Evolutionary conservation across 2,329 filamentous ascomycete species (phyloP).

Genomic region (Stagonosporopsis vannaccii): DNA sequence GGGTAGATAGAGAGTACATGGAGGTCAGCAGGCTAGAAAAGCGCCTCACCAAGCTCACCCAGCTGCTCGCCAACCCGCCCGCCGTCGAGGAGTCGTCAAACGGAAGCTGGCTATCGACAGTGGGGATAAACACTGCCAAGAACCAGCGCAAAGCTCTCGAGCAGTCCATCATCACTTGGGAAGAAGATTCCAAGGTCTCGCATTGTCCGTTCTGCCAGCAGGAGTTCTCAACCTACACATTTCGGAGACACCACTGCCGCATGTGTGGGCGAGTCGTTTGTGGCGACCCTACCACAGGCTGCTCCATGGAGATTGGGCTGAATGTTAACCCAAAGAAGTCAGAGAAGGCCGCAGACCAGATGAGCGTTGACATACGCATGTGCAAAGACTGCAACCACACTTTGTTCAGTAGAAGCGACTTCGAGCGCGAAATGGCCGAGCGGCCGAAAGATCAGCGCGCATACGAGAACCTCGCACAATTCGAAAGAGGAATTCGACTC

Average conservation of each 20-base stretch:
- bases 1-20: constrained; percentile 82
- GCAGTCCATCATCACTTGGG: constrained; percentile 93
- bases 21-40: constrained; percentile 93
- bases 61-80: constrained; percentile 78
- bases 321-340: constrained; percentile 64
- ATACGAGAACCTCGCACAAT: constrained; percentile 84
- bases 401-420: constrained; percentile 78
- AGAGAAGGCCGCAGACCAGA: constrained; percentile 58
- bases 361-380: constrained; percentile 85
- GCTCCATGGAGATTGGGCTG: constrained; percentile 83
- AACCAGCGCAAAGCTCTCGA: constrained; percentile 82
- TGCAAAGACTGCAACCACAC: constrained; percentile 85
- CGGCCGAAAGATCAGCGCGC: constrained; percentile 78
- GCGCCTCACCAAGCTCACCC: constrained; percentile 86
- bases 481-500: constrained; percentile 83
- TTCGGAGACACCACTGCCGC: constrained; percentile 91
- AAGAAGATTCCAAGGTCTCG: constrained; percentile 81
- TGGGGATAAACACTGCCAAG: constrained; percentile 58
- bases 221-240: constrained; percentile 91
- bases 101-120: constrained; percentile 56
- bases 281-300: constrained; percentile 82
- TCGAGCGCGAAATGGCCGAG: constrained; percentile 70
- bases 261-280: constrained; percentile 94
- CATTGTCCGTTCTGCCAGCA: constrained; percentile 96
- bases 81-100: constrained; percentile 64